Percentiles rank a stretch among this genome's conserved stretches.
These are phyloP conservation scores for Agaricus sinodeliciosus DNA, from an alignment of 768 basidiomycete species.

Conservation along the genomic window DNA sequence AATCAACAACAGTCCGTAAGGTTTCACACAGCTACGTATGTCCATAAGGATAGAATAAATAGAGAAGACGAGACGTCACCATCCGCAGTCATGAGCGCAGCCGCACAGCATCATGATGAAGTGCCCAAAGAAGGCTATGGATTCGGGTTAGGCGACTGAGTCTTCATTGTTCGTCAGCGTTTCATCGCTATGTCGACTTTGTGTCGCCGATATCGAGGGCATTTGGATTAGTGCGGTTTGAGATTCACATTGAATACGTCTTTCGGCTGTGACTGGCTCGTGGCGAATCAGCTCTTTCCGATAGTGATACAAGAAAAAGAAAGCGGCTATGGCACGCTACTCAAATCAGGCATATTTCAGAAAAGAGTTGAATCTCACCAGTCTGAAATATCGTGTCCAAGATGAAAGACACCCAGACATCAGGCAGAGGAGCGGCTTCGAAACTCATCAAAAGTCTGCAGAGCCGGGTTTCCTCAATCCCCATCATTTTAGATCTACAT, in stretches of 20 bases:
- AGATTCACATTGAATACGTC: not conserved
- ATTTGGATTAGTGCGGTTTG: not conserved
- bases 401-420: slow-evolving; percentile 5
- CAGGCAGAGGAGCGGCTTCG: not conserved
- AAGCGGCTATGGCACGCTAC: not conserved
- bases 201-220: not conserved
- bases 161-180: too few species aligned
- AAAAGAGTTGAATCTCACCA: not conserved
- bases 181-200: not conserved
- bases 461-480: not conserved
- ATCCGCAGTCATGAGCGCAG: not conserved
- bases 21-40: not conserved
- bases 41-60: not conserved
- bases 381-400: slow-evolving; percentile 1
- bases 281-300: not conserved
- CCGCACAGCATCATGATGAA: not conserved
- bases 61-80: not conserved
- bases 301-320: slow-evolving; percentile 4
- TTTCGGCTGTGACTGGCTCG: not conserved
- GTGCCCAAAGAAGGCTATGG: too few species aligned
- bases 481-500: not conserved
- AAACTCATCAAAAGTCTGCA: not conserved
- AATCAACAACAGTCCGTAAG: not conserved
- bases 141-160: too few species aligned
- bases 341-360: not conserved